Conservation (phyloP, 116 monocot species). For the Iris pallida region DNA sequence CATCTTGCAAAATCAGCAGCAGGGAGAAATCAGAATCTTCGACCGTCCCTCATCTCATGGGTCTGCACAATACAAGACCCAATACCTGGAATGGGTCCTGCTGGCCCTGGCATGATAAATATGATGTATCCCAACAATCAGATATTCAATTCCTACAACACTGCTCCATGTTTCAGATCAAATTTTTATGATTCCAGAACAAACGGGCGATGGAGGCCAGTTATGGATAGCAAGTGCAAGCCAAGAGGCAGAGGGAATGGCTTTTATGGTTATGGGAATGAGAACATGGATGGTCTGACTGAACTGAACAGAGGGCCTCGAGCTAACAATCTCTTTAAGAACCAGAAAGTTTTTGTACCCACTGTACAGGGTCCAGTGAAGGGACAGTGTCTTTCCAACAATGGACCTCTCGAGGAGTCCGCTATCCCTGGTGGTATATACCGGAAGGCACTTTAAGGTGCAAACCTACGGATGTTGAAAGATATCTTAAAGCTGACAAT, state of each 20-base stretch:
- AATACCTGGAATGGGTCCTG: slow-evolving; percentile 9
- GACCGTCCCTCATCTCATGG: slow-evolving; percentile 16
- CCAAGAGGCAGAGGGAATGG: slow-evolving; percentile 51
- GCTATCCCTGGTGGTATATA: slow-evolving; percentile 32
- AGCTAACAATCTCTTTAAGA: slow-evolving; percentile 36
- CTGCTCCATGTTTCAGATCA: slow-evolving; percentile 16
- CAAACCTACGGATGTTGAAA: too few species aligned
- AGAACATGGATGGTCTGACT: slow-evolving; percentile 43
- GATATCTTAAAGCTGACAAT: too few species aligned
- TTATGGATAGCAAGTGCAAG: slow-evolving; percentile 47
- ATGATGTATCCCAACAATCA: slow-evolving; percentile 22
- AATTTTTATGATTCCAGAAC: slow-evolving; percentile 25
- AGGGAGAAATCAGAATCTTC: slow-evolving; percentile 17
- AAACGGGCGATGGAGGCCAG: slow-evolving; percentile 26
- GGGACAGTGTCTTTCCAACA: slow-evolving; percentile 31
- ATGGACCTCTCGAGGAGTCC: slow-evolving; percentile 21
- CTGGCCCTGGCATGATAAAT: slow-evolving; percentile 15
- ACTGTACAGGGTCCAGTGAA: slow-evolving; percentile 40
- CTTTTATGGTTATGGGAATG: slow-evolving; percentile 47
- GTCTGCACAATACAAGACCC: slow-evolving; percentile 22
- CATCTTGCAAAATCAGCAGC: neutral
- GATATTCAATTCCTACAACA: slow-evolving; percentile 26
- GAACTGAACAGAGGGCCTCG: slow-evolving; percentile 77
- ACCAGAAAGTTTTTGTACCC: slow-evolving; percentile 31
- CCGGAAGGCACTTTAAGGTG: too few species aligned